These are phyloP conservation scores for Vitis vinifera DNA, from an alignment of 164 flowering plant genomes.

Conservation along the genomic window ASM3070453v1 NC_081806.1:686001-686500, in stretches of 20 bases:
- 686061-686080: constrained; percentile 35
- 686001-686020: constrained; percentile 30
- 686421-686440: constrained; percentile 12
- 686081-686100: constrained; percentile 48
- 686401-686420: constrained; percentile 29
- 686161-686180: not conserved
- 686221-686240: too few relatives aligned
- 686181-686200: not conserved
- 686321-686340: not conserved
- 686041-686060: constrained; percentile 42
- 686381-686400: not conserved
- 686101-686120: constrained; percentile 36
- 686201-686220: not conserved
- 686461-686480: constrained; percentile 30
- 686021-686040: constrained; percentile 31
- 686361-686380: not conserved
- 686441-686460: constrained; percentile 31
- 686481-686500: constrained; percentile 50
- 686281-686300: not conserved
- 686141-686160: constrained; percentile 5
- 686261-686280: too few relatives aligned
- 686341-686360: not conserved
- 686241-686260: too few relatives aligned
- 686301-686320: not conserved
- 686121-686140: constrained; percentile 1